These are phyloP conservation scores for Phaeotremella fagi DNA, from an alignment of 768 basidiomycete species.

Conservation along the genomic window DNA sequence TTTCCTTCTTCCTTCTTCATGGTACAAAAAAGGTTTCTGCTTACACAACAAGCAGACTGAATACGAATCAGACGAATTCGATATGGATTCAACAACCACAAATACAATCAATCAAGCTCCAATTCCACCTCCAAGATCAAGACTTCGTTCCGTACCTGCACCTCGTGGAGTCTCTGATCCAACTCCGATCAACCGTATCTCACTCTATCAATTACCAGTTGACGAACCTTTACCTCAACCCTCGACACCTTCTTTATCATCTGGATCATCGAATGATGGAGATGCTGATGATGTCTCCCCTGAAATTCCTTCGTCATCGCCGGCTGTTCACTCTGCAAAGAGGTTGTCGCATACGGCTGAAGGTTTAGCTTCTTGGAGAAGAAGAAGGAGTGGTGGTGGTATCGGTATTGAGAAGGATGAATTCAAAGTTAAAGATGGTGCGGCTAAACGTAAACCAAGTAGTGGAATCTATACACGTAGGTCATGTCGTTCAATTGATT, in stretches of 20 bases:
- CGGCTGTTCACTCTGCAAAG: neutral
- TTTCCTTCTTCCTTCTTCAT: too few relatives aligned
- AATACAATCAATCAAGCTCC: too few relatives aligned
- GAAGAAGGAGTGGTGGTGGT: neutral
- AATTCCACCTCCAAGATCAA: neutral
- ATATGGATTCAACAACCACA: neutral
- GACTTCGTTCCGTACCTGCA: neutral
- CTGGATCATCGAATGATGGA: neutral
- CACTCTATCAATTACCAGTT: neutral
- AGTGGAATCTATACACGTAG: conserved; percentile 22
- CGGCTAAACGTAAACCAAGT: conserved; percentile 9
- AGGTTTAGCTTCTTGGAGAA: neutral
- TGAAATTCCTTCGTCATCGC: too few relatives aligned
- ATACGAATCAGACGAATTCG: neutral
- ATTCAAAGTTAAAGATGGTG: conserved; percentile 19
- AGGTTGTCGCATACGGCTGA: neutral
- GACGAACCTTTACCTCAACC: neutral
- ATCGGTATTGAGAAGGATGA: conserved; percentile 10
- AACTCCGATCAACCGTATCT: neutral
- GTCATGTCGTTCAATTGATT: neutral
- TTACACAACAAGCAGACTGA: neutral
- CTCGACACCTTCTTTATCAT: neutral
- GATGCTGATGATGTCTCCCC: neutral
- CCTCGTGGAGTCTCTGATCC: neutral
- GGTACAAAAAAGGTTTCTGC: neutral